A percentile compares a stretch with the other conserved stretches of the same genome.
These are phyloP conservation scores for Cyberlindnera misumaiensis DNA, from an alignment of 805 yeast genomes.

Conservation along the genomic window DNA sequence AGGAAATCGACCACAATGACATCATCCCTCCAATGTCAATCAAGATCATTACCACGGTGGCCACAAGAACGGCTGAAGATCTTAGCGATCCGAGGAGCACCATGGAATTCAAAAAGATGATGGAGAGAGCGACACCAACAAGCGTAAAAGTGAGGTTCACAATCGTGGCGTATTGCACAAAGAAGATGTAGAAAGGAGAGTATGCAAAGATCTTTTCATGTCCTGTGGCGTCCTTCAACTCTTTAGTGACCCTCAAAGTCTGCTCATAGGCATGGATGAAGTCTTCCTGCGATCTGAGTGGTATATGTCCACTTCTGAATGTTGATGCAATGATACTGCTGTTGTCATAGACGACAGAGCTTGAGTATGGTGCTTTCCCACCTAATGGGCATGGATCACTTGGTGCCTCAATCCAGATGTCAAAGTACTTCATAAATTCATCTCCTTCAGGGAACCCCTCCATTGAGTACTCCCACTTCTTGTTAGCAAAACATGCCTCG, in stretches of 20 bases:
- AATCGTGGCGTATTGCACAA: constrained; percentile 78
- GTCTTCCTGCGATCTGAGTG: constrained; percentile 76
- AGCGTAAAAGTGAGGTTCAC: constrained; percentile 50
- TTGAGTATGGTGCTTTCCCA: constrained; percentile 86
- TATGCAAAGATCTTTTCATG: constrained; percentile 69
- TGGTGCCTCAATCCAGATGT: constrained; percentile 76
- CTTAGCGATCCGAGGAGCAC: constrained; percentile 60
- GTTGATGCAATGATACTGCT: constrained; percentile 46
- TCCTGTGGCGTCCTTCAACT: constrained; percentile 36
- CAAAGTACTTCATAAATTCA: constrained; percentile 64
- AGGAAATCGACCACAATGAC: constrained; percentile 65
- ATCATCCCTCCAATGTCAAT: constrained; percentile 74
- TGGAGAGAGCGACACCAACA: constrained; percentile 42
- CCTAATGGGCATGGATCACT: constrained; percentile 93
- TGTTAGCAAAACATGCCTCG: constrained; percentile 59
- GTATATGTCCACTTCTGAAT: constrained; percentile 76
- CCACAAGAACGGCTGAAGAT: constrained; percentile 49
- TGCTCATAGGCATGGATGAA: constrained; percentile 75
- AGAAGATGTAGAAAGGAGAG: constrained; percentile 88
- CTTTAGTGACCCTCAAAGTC: constrained; percentile 58
- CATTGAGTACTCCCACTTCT: constrained; percentile 67
- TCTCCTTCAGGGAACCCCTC: constrained; percentile 72
- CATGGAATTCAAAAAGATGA: constrained; percentile 47
- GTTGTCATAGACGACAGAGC: constrained; percentile 39
- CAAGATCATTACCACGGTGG: constrained; percentile 58